Percentiles rank a stretch among this genome's conserved stretches.
Conservation (phyloP, 768 basidiomycete species). For the Termitomyces sp. region DNA sequence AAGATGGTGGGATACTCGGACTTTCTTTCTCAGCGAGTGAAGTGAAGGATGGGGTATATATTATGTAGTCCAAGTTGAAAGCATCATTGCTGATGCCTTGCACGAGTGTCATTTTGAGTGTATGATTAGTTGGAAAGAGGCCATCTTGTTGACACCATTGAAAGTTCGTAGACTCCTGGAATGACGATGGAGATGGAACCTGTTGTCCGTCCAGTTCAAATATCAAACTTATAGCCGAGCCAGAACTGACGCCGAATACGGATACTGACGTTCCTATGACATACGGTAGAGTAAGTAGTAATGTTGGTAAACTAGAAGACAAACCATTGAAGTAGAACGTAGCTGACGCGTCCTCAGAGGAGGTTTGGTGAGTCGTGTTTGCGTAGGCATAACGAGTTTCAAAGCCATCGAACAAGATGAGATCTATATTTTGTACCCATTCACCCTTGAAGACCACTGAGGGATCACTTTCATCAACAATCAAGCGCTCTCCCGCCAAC, state of each 20-base stretch:
- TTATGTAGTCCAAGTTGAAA: neutral
- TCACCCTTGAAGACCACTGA: neutral
- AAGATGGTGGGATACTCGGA: too few species aligned
- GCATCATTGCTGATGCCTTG: too few species aligned
- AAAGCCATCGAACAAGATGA: neutral
- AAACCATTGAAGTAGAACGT: neutral
- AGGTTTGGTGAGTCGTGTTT: neutral
- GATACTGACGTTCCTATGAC: neutral
- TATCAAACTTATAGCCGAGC: rapidly evolving
- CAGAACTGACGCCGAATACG: neutral
- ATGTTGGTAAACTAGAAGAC: neutral
- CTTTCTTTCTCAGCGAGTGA: neutral
- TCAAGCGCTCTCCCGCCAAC: neutral
- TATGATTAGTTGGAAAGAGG: neutral
- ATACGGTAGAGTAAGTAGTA: neutral
- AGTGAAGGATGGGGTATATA: neutral
- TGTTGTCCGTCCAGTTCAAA: neutral
- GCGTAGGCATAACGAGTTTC: neutral
- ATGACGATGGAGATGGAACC: rapidly evolving
- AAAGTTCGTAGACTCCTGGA: neutral
- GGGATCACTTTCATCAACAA: neutral
- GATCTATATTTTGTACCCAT: neutral
- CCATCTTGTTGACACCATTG: neutral
- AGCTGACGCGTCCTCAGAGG: neutral
- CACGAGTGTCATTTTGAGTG: neutral